Percentiles rank a stretch among this genome's conserved stretches.
Evolutionary conservation across 768 basidiomycete genomes (phyloP).

Genomic region (Psilocybe sp.): DNA sequence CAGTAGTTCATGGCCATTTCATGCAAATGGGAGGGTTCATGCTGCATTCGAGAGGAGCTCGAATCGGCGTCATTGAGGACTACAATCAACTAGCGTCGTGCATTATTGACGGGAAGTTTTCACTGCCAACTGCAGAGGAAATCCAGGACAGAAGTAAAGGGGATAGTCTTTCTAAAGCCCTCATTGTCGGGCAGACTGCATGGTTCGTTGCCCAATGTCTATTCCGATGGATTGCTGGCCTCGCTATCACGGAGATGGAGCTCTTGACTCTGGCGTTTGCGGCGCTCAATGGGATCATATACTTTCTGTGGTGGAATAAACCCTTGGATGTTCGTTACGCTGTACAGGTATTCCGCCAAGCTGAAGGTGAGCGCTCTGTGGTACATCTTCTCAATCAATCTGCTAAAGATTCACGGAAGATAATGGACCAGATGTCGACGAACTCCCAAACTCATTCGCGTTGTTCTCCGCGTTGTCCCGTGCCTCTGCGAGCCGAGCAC

Average conservation of each 20-base stretch:
- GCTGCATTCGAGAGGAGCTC: not conserved
- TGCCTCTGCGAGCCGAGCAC: too few relatives aligned
- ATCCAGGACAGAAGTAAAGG: constrained; percentile 16
- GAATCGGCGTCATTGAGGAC: too few relatives aligned
- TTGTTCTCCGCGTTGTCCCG: too few relatives aligned
- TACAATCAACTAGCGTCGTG: not conserved
- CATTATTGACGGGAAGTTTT: not conserved
- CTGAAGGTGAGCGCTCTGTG: too few relatives aligned
- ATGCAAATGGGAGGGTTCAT: constrained; percentile 13
- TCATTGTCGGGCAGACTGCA: constrained; percentile 24
- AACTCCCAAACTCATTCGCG: too few relatives aligned
- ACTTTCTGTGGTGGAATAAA: constrained; percentile 33
- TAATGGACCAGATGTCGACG: too few relatives aligned
- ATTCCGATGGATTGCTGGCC: constrained; percentile 12
- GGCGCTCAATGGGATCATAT: constrained; percentile 22
- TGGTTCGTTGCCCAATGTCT: constrained; percentile 31
- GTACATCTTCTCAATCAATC: too few relatives aligned
- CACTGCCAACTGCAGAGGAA: constrained; percentile 5
- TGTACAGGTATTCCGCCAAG: too few relatives aligned
- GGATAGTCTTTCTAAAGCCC: constrained; percentile 24
- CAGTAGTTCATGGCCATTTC: constrained; percentile 9
- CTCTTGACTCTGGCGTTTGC: constrained; percentile 29
- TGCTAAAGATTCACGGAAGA: too few relatives aligned
- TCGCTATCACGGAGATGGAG: constrained; percentile 30
- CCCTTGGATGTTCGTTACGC: constrained; percentile 23